phyloP scores from a whole-genome alignment of 2,329 filamentous ascomycete genomes.

The Zarea fungicola region DNA sequence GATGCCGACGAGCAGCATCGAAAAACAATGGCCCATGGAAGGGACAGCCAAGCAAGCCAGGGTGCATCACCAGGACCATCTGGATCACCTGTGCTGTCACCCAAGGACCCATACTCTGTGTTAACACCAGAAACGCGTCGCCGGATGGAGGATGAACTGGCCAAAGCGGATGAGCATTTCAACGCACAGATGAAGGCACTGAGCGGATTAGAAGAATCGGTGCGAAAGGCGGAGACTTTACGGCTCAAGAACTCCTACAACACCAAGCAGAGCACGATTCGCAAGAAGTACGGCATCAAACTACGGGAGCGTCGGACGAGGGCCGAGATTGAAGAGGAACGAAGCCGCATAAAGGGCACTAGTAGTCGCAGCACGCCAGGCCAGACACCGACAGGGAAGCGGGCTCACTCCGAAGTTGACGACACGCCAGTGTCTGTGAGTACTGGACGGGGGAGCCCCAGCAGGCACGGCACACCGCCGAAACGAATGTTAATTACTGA shows the following conservation, averaged over 20 bases:
- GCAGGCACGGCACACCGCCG: not conserved
- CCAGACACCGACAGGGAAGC: not conserved
- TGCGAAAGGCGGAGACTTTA: conserved; percentile 29
- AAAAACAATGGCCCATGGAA: no score
- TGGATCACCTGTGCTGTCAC: no score
- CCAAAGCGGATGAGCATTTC: conserved; percentile 30
- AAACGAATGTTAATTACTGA: not conserved
- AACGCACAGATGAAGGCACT: conserved; percentile 37
- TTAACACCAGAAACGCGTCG: not conserved
- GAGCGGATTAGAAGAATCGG: no score
- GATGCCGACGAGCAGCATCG: not conserved
- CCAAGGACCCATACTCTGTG: conserved; percentile 1
- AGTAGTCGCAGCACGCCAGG: not conserved
- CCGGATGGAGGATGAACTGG: conserved; percentile 26
- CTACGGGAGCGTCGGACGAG: conserved; percentile 44
- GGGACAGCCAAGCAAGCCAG: no score
- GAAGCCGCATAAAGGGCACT: conserved; percentile 30
- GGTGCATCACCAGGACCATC: no score
- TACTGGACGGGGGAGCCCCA: not conserved
- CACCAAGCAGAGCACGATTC: conserved; percentile 51
- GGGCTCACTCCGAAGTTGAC: not conserved
- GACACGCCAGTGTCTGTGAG: not conserved
- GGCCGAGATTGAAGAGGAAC: conserved; percentile 41
- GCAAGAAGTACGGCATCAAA: conserved; percentile 54
- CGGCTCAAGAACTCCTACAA: conserved; percentile 48